Conservation (phyloP, 768 basidiomycete species). For the Cystofilobasidium macerans region DNA sequence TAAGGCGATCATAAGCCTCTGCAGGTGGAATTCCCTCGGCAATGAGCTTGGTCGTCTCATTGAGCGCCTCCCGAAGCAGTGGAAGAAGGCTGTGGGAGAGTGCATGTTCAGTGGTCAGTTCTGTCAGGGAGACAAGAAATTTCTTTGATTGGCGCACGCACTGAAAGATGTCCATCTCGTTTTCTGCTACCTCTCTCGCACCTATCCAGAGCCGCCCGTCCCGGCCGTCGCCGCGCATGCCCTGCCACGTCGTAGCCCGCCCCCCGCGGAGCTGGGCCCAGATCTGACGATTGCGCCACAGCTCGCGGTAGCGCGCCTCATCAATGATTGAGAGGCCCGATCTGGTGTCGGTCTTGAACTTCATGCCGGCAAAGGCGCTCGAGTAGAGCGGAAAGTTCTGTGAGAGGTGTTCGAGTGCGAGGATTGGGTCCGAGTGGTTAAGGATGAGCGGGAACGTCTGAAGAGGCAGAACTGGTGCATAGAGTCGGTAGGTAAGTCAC, state of each 20-base stretch:
- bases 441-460: conserved; percentile 66
- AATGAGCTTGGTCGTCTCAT: neutral
- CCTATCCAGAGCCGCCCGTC: conserved; percentile 57
- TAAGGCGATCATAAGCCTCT: neutral
- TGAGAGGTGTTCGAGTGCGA: conserved; percentile 54
- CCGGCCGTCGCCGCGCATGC: conserved; percentile 25
- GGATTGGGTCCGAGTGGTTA: conserved; percentile 48
- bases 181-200: conserved; percentile 51
- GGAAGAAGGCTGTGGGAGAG: neutral
- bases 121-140: neutral
- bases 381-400: conserved; percentile 87
- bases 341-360: conserved; percentile 37
- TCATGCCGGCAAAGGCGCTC: conserved; percentile 50
- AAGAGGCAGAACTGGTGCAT: conserved; percentile 51
- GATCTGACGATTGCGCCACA: conserved; percentile 42
- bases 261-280: conserved; percentile 29
- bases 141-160: conserved; percentile 32
- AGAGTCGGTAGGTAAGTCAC: too few relatives aligned
- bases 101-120: neutral
- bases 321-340: conserved; percentile 48
- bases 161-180: conserved; percentile 62
- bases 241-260: conserved; percentile 27
- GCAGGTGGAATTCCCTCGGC: neutral
- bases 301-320: conserved; percentile 40
- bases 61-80: conserved; percentile 1